A percentile compares a stretch with the other conserved stretches of the same genome.
phyloP scores from a whole-genome alignment of 139 green algal species.

The Micractinium sp. region DNA sequence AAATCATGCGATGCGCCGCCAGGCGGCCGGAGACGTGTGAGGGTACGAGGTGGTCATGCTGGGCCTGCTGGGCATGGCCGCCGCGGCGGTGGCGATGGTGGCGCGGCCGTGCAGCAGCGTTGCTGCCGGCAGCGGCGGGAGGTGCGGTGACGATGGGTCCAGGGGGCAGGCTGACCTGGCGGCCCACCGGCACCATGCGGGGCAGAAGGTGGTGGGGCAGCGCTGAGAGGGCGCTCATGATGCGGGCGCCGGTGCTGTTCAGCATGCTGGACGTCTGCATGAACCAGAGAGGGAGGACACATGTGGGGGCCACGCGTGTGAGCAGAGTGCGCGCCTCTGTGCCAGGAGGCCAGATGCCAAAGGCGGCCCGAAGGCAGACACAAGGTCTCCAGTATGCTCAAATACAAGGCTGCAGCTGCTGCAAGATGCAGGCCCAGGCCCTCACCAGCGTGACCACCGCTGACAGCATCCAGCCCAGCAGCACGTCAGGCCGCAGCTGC shows the following conservation, averaged over 20 bases:
- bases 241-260: neutral
- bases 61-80: neutral
- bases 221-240: neutral
- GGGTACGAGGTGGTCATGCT: slow-evolving; percentile 15
- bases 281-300: neutral
- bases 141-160: neutral
- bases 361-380: too few species aligned
- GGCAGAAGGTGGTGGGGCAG: slow-evolving; percentile 21
- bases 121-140: neutral
- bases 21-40: neutral
- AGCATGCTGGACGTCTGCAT: neutral
- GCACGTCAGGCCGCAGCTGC: slow-evolving; percentile 3
- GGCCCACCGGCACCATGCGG: neutral
- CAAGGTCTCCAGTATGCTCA: too few species aligned
- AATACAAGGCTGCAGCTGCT: neutral
- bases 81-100: neutral
- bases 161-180: slow-evolving; percentile 25
- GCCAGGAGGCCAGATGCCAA: neutral
- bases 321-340: neutral
- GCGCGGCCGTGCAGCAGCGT: too few species aligned
- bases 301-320: neutral
- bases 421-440: neutral
- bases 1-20: slow-evolving; percentile 21
- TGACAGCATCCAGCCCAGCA: neutral
- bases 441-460: slow-evolving; percentile 17